Evolutionary conservation across 345 rosid genomes (phyloP).

Genomic region (Microcos paniculata): DNA sequence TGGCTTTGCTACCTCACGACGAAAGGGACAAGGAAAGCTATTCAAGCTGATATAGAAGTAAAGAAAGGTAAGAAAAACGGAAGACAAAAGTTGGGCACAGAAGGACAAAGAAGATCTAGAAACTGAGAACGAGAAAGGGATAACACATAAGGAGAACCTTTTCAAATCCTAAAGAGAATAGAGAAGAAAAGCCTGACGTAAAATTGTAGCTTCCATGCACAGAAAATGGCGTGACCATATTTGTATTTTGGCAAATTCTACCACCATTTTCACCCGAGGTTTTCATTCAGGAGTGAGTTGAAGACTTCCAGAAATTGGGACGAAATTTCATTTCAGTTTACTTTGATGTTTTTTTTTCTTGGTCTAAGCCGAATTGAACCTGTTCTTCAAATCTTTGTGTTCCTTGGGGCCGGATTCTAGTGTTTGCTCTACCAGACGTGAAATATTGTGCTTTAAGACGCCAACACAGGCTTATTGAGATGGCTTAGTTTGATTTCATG

Average conservation of each 20-base stretch:
- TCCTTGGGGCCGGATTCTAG: no score
- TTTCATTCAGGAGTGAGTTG: no score
- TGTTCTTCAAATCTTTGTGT: no score
- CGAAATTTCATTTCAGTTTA: no score
- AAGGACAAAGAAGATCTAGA: slow-evolving; percentile 20
- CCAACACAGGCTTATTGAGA: no score
- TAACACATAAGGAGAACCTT: slow-evolving; percentile 22
- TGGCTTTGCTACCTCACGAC: slow-evolving; percentile 73
- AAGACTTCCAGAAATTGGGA: no score
- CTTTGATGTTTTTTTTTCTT: no score
- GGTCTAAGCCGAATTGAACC: no score
- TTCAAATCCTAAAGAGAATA: slow-evolving; percentile 9
- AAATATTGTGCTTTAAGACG: no score
- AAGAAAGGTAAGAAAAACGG: slow-evolving; percentile 62
- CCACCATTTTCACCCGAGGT: no score
- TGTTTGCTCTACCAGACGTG: no score
- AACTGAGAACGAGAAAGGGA: slow-evolving; percentile 27
- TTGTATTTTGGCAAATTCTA: neutral
- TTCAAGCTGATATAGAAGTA: slow-evolving; percentile 60
- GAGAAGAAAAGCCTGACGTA: neutral
- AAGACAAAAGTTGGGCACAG: slow-evolving; percentile 30
- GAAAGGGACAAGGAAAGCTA: slow-evolving; percentile 72
- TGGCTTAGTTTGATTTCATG: no score
- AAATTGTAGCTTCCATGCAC: neutral
- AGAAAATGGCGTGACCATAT: neutral